Percentiles rank a stretch among this genome's conserved stretches.
Conservation (phyloP, 202 grass and related monocot genomes). For the Carex sylvatica region DNA sequence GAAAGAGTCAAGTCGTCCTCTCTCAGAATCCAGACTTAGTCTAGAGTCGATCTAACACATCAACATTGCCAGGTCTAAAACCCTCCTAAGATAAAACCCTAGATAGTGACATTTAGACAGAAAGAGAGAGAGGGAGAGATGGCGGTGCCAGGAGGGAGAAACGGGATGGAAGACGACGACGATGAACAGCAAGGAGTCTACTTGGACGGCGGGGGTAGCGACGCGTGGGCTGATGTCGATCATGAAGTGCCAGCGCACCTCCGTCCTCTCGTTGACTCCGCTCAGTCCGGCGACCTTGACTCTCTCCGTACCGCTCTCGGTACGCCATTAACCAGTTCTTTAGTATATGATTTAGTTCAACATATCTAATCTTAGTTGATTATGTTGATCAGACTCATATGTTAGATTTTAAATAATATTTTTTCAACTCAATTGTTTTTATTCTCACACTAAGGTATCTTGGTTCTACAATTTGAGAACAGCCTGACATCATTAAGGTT, state of each 20-base stretch:
- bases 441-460: neutral
- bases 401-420: neutral
- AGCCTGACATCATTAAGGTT: neutral
- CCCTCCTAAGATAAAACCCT: slow-evolving; percentile 20
- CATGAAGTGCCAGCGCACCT: slow-evolving; percentile 70
- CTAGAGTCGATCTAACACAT: neutral
- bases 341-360: neutral
- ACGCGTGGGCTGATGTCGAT: slow-evolving; percentile 36
- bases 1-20: slow-evolving; percentile 20
- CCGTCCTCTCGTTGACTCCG: slow-evolving; percentile 65
- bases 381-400: neutral
- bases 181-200: slow-evolving; percentile 40
- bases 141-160: slow-evolving; percentile 78
- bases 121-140: slow-evolving; percentile 31
- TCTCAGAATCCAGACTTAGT: neutral
- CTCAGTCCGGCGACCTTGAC: slow-evolving; percentile 53
- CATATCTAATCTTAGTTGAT: neutral
- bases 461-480: neutral
- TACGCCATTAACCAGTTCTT: slow-evolving; percentile 23
- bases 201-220: slow-evolving; percentile 34
- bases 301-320: slow-evolving; percentile 73
- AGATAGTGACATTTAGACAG: slow-evolving; percentile 2
- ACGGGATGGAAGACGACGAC: slow-evolving; percentile 55
- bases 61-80: slow-evolving; percentile 5
- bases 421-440: neutral